phyloP scores from a whole-genome alignment of 192 early-diverging fungal genomes.

The Obelidium mucronatum region DNA sequence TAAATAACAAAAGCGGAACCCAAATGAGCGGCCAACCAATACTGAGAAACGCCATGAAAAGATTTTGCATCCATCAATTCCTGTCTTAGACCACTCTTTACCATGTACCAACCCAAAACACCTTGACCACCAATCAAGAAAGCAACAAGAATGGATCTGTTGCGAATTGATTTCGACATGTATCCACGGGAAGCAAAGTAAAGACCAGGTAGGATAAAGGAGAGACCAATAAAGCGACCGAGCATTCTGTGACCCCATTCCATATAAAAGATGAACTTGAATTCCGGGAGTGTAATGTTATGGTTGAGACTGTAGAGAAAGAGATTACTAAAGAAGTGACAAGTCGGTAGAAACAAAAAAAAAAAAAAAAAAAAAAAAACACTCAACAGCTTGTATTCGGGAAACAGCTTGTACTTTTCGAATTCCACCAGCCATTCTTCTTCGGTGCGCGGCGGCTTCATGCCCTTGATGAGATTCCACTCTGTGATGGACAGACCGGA shows the following conservation, averaged over 20 bases:
- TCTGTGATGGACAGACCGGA: constrained; percentile 95
- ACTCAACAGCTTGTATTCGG: constrained; percentile 94
- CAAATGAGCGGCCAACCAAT: constrained; percentile 90
- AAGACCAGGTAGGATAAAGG: constrained; percentile 84
- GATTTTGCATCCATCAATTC: constrained; percentile 80
- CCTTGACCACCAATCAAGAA: constrained; percentile 65
- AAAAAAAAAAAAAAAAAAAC: too few species aligned
- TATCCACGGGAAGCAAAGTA: constrained; percentile 83
- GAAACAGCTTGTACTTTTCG: constrained; percentile 98
- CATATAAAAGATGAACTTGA: constrained; percentile 98
- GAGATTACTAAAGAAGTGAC: background rate
- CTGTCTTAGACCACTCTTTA: constrained; percentile 86
- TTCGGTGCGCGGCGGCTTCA: constrained; percentile 85
- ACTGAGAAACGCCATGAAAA: constrained; percentile 93
- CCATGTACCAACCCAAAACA: constrained; percentile 98
- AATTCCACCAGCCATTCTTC: constrained; percentile 93
- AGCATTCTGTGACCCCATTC: constrained; percentile 98
- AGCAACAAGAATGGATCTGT: constrained; percentile 41
- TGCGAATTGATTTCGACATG: constrained; percentile 70
- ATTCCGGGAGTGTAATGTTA: constrained; percentile 87
- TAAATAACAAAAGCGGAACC: constrained; percentile 90
- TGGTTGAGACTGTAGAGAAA: constrained; percentile 75
- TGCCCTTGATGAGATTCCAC: constrained; percentile 95
- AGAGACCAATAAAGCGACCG: constrained; percentile 89
- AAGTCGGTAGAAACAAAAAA: constrained; percentile 25